phyloP scores from a whole-genome alignment of 2,329 filamentous ascomycete genomes.

The Claviceps africana region DNA sequence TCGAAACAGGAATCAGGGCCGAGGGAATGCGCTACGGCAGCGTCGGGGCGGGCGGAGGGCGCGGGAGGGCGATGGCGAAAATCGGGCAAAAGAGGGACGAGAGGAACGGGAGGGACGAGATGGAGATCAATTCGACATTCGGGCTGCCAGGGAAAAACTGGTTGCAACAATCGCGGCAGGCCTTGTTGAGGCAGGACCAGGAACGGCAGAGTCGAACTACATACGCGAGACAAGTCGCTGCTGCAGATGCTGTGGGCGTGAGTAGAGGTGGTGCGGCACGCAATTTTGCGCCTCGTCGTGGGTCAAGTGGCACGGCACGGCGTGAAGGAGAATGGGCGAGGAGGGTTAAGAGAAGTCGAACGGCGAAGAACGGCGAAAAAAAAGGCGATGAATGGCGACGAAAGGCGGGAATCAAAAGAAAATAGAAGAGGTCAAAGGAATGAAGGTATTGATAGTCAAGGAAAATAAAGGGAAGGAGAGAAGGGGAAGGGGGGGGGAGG shows the following conservation, averaged over 20 bases:
- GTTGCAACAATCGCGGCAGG: background rate
- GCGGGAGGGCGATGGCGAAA: background rate
- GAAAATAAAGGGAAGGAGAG: slow-evolving; percentile 1
- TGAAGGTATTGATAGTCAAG: slow-evolving; percentile 2
- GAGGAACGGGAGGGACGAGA: too few relatives aligned
- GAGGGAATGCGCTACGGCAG: background rate
- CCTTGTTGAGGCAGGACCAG: background rate
- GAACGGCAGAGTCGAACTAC: background rate
- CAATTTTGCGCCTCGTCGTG: slow-evolving; percentile 2
- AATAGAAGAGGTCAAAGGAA: slow-evolving; percentile 1
- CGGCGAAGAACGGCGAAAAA: background rate
- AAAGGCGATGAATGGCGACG: background rate
- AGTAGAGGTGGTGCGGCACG: background rate
- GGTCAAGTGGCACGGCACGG: background rate
- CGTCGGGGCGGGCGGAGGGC: too few relatives aligned
- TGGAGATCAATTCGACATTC: background rate
- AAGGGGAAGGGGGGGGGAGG: background rate
- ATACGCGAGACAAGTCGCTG: background rate
- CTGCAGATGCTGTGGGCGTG: background rate
- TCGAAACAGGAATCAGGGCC: background rate
- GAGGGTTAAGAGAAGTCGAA: background rate
- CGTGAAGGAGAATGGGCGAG: slow-evolving; percentile 1
- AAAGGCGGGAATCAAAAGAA: background rate
- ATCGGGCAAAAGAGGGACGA: background rate
- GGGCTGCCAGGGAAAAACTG: background rate